Conservation (phyloP, 2,329 filamentous ascomycete genomes). For the Sporothrix humicola region DNA sequence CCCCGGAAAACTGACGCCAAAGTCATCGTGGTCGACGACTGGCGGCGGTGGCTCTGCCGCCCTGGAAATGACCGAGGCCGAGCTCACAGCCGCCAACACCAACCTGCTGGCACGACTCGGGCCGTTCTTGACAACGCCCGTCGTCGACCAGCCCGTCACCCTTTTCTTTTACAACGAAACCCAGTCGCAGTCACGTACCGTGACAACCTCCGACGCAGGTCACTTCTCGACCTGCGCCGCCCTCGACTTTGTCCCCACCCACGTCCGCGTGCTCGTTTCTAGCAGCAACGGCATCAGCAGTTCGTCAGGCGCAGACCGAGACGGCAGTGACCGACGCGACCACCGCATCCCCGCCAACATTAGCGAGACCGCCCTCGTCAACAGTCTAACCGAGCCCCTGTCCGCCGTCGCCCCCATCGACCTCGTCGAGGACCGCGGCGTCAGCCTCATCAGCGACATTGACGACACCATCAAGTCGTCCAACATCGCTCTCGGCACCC, state of each 20-base stretch:
- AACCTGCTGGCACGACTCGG: slow-evolving; percentile 86
- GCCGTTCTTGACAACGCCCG: slow-evolving; percentile 86
- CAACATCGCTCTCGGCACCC: slow-evolving; percentile 82
- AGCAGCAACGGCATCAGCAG: slow-evolving; percentile 30
- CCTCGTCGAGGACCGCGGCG: slow-evolving; percentile 76
- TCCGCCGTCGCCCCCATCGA: slow-evolving; percentile 80
- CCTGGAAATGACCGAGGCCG: slow-evolving; percentile 71
- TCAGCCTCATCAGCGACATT: slow-evolving; percentile 96
- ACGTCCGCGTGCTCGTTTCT: slow-evolving; percentile 84
- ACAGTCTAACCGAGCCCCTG: slow-evolving; percentile 63
- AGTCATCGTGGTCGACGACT: slow-evolving; percentile 47
- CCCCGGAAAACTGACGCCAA: slow-evolving; percentile 27
- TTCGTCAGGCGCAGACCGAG: background rate
- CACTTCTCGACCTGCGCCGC: slow-evolving; percentile 84
- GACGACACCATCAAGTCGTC: slow-evolving; percentile 98
- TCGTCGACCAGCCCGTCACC: slow-evolving; percentile 78
- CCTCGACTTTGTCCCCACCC: slow-evolving; percentile 87
- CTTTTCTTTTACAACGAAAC: slow-evolving; percentile 93
- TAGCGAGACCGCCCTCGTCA: slow-evolving; percentile 30
- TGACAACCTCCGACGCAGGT: slow-evolving; percentile 84
- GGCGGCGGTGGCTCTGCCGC: background rate
- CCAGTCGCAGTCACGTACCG: slow-evolving; percentile 80
- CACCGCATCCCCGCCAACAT: background rate
- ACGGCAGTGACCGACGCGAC: too few relatives aligned
- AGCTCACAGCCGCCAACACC: slow-evolving; percentile 79